Conservation (phyloP, 202 grass and related monocot genomes). For the Zizania palustris region DNA sequence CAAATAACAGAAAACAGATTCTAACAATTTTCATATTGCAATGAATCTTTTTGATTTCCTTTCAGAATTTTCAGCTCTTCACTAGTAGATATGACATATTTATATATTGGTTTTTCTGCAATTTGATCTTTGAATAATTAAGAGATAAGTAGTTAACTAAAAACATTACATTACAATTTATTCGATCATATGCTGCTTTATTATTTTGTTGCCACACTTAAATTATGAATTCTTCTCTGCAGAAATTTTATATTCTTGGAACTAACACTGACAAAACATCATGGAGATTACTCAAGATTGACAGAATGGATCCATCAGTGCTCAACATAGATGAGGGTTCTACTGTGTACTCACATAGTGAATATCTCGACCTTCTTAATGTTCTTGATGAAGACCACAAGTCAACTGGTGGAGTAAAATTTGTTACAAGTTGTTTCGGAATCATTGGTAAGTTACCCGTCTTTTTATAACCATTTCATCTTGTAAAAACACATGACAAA, state of each 20-base stretch:
- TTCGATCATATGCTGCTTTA: background rate
- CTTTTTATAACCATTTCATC: constrained; percentile 17
- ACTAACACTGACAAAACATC: constrained; percentile 70
- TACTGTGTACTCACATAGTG: constrained; percentile 57
- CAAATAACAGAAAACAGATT: too few species aligned
- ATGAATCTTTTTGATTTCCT: background rate
- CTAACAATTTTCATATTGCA: background rate
- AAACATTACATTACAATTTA: constrained; percentile 9
- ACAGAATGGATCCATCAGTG: constrained; percentile 75
- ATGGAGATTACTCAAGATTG: constrained; percentile 91
- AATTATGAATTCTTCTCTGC: constrained; percentile 35
- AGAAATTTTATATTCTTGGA: constrained; percentile 94
- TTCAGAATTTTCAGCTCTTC: background rate
- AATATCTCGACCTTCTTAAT: constrained; percentile 70
- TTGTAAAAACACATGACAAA: background rate
- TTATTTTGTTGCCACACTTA: constrained; percentile 27
- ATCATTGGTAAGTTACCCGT: constrained; percentile 68
- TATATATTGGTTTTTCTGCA: background rate
- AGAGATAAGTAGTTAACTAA: constrained; percentile 22
- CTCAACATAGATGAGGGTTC: constrained; percentile 75
- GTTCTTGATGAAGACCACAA: constrained; percentile 73
- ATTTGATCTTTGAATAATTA: constrained; percentile 20
- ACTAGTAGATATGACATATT: background rate
- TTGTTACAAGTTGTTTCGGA: constrained; percentile 89
- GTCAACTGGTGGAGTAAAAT: constrained; percentile 82